phyloP scores from a whole-genome alignment of 805 yeast genomes.

The Saturnispora sanitii region DNA sequence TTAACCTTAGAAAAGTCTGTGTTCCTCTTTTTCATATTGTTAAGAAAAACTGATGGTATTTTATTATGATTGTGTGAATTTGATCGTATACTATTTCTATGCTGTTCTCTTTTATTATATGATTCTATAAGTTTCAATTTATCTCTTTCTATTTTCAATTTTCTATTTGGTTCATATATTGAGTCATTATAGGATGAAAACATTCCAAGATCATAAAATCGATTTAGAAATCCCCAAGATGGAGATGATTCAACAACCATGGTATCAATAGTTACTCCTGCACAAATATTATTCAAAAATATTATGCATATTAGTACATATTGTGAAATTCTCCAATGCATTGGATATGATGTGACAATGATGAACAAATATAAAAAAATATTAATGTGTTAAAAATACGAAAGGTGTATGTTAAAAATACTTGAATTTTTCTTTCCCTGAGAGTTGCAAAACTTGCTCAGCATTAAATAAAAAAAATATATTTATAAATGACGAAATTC shows the following conservation, averaged over 20 bases:
- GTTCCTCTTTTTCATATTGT: no score
- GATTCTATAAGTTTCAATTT: neutral
- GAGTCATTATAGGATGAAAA: neutral
- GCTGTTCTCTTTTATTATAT: neutral
- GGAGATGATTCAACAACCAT: constrained; percentile 1
- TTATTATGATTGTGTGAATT: no score
- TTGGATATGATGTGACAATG: no score
- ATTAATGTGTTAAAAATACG: neutral
- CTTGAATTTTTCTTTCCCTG: no score
- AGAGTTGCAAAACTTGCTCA: no score
- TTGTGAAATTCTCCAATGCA: no score
- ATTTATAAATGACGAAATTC: no score
- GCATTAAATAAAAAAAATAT: no score
- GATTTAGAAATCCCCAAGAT: neutral
- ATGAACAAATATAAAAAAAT: no score
- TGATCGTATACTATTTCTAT: neutral
- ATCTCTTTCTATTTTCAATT: neutral
- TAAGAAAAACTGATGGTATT: no score
- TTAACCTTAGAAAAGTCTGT: no score
- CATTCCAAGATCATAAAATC: neutral
- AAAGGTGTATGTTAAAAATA: neutral
- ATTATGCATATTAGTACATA: no score
- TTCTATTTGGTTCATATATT: neutral
- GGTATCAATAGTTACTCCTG: neutral
- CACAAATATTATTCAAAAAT: neutral